phyloP scores from a whole-genome alignment of 2,329 filamentous ascomycete genomes.

The Xylariomycetidae sp. region DNA sequence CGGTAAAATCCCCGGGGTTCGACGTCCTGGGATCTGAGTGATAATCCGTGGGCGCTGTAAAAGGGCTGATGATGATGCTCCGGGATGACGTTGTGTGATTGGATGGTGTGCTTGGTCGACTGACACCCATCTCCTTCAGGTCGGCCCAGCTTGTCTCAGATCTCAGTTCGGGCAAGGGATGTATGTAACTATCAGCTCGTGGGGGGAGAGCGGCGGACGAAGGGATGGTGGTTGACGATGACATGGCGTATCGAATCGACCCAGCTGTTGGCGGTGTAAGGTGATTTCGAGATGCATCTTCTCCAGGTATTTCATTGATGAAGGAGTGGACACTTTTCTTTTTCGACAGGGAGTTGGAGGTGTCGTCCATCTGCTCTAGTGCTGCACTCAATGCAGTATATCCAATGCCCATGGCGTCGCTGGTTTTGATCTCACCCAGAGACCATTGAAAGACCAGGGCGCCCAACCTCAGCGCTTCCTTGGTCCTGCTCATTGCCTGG shows the following conservation, averaged over 20 bases:
- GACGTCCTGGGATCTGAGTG: constrained; percentile 14
- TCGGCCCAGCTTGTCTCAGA: constrained; percentile 8
- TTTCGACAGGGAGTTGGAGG: constrained; percentile 19
- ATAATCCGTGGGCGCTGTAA: constrained; percentile 7
- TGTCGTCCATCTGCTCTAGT: constrained; percentile 46
- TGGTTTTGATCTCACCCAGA: constrained; percentile 52
- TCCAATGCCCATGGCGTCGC: constrained; percentile 59
- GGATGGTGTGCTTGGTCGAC: constrained; percentile 5
- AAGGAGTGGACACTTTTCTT: background rate
- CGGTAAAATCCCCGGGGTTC: constrained; percentile 18
- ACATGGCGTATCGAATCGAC: constrained; percentile 1
- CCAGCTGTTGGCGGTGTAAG: background rate
- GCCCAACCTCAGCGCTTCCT: constrained; percentile 60
- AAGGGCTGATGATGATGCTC: constrained; percentile 9
- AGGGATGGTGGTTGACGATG: constrained; percentile 6
- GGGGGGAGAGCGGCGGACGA: constrained; percentile 3
- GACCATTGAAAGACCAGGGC: constrained; percentile 63
- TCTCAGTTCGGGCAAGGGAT: constrained; percentile 6
- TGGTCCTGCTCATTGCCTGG: constrained; percentile 50
- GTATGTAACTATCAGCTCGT: constrained; percentile 9
- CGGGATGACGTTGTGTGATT: constrained; percentile 11
- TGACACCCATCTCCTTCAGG: constrained; percentile 3
- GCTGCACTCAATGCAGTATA: constrained; percentile 64
- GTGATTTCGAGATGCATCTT: background rate
- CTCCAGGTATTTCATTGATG: background rate